Evolutionary conservation across 2,329 filamentous ascomycete genomes (phyloP).

Genomic region (Meredithiella fracta): DNA sequence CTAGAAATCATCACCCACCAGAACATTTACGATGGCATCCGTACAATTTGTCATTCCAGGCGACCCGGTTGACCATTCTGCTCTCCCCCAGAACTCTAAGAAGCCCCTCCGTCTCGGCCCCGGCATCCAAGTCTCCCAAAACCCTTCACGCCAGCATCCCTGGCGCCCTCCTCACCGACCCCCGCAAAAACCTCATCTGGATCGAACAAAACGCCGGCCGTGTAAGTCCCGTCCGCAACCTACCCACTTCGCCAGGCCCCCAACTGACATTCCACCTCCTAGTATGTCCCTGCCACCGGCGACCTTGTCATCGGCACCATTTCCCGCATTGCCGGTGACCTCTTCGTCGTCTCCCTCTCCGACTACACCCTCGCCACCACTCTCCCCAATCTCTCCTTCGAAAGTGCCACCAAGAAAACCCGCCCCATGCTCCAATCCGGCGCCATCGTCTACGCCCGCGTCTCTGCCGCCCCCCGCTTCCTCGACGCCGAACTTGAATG

Average conservation of each 20-base stretch:
- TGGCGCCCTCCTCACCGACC: slow-evolving; percentile 50
- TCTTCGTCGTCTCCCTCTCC: slow-evolving; percentile 64
- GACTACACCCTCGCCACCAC: slow-evolving; percentile 47
- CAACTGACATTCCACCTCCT: slow-evolving; percentile 8
- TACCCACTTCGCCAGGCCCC: slow-evolving; percentile 5
- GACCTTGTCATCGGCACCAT: slow-evolving; percentile 84
- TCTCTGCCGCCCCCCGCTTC: slow-evolving; percentile 60
- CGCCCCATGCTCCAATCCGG: slow-evolving; percentile 60
- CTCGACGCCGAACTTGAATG: slow-evolving; percentile 87
- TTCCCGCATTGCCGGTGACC: slow-evolving; percentile 56
- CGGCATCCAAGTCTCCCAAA: slow-evolving; percentile 55
- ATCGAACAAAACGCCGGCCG: slow-evolving; percentile 55
- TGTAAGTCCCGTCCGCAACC: slow-evolving; percentile 30
- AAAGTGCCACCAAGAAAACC: slow-evolving; percentile 82
- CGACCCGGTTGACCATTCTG: slow-evolving; percentile 47
- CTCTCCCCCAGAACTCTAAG: slow-evolving; percentile 52
- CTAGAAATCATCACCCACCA: neutral
- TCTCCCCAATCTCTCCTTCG: slow-evolving; percentile 81
- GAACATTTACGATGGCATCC: slow-evolving; percentile 32
- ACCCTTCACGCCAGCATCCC: slow-evolving; percentile 53
- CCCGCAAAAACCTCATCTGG: slow-evolving; percentile 61
- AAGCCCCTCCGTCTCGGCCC: slow-evolving; percentile 65
- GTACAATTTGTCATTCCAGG: slow-evolving; percentile 64
- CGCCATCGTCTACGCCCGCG: slow-evolving; percentile 75
- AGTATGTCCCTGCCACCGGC: slow-evolving; percentile 66